These are phyloP conservation scores for Datisca glomerata DNA, from an alignment of 306 rosid genomes.

Conservation along the genomic window DNA sequence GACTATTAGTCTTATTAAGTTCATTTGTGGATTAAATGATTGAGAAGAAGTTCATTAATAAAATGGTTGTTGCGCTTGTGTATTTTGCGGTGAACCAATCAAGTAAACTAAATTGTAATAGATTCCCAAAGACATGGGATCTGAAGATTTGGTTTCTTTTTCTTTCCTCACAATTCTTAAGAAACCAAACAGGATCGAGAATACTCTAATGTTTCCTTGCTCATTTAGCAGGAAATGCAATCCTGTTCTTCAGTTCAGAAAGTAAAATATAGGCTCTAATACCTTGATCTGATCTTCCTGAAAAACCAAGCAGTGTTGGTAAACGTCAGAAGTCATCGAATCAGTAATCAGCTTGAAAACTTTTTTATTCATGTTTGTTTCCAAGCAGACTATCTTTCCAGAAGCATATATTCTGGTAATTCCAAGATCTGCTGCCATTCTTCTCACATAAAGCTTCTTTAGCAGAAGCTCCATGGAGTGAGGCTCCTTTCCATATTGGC, in stretches of 20 bases:
- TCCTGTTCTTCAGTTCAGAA: no score
- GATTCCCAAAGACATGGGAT: no score
- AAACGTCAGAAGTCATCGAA: conserved; percentile 61
- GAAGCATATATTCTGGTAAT: conserved; percentile 51
- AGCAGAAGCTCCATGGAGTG: conserved; percentile 67
- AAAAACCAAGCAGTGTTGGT: conserved; percentile 51
- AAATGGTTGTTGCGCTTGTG: no score
- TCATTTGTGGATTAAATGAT: no score
- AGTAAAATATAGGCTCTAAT: conserved; percentile 11
- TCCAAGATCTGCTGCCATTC: conserved; percentile 97
- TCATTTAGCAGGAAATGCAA: no score
- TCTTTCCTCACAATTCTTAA: not conserved
- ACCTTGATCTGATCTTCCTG: conserved; percentile 78
- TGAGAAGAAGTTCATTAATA: no score
- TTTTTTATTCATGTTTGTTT: conserved; percentile 57
- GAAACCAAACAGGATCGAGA: not conserved
- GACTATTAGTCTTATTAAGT: no score
- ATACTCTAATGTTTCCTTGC: not conserved
- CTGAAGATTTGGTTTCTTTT: not conserved
- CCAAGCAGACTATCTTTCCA: conserved; percentile 65
- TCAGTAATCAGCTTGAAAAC: conserved; percentile 70
- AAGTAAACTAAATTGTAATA: no score
- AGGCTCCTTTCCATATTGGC: conserved; percentile 93
- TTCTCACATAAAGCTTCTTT: conserved; percentile 74
- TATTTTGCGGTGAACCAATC: no score